phyloP scores from a whole-genome alignment of 2,329 filamentous ascomycete genomes.

The Aspergillus sp. region DNA sequence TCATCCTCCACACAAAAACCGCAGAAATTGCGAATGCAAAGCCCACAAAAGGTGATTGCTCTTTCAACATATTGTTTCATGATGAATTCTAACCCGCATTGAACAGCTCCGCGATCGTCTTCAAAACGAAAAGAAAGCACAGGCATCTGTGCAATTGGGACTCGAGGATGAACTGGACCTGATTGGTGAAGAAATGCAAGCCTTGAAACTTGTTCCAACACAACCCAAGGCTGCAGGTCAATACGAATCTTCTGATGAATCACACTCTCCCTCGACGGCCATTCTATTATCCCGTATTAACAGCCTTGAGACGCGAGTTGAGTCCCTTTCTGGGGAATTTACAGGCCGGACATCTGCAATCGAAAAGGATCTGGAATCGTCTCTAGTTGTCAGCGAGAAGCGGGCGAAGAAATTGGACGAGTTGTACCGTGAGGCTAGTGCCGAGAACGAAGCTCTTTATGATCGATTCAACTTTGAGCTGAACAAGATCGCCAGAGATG shows the following conservation, averaged over 20 bases:
- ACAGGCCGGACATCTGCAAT: slow-evolving; percentile 59
- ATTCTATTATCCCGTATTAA: slow-evolving; percentile 50
- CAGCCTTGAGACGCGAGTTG: slow-evolving; percentile 64
- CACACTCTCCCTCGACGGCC: slow-evolving; percentile 12
- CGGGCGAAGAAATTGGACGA: slow-evolving; percentile 82
- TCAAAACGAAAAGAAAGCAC: slow-evolving; percentile 71
- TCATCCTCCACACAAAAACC: slow-evolving; percentile 66
- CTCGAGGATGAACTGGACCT: slow-evolving; percentile 72
- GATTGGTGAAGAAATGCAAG: slow-evolving; percentile 74
- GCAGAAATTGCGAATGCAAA: slow-evolving; percentile 65
- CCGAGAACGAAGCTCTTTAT: slow-evolving; percentile 90
- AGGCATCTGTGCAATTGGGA: slow-evolving; percentile 64
- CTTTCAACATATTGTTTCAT: not conserved
- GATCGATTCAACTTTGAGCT: slow-evolving; percentile 90
- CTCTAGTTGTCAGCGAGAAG: slow-evolving; percentile 67
- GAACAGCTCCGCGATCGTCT: slow-evolving; percentile 69
- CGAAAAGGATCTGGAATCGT: slow-evolving; percentile 66
- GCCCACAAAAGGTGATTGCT: slow-evolving; percentile 52
- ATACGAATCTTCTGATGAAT: slow-evolving; percentile 13
- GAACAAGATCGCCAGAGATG: slow-evolving; percentile 71
- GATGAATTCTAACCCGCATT: slow-evolving; percentile 3
- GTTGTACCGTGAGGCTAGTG: slow-evolving; percentile 78
- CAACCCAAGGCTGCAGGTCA: slow-evolving; percentile 29
- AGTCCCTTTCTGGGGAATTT: slow-evolving; percentile 55
- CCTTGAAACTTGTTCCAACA: slow-evolving; percentile 29